phyloP scores from a whole-genome alignment of 352 stramenopile species.

The Globisporangium paddicum region DNA sequence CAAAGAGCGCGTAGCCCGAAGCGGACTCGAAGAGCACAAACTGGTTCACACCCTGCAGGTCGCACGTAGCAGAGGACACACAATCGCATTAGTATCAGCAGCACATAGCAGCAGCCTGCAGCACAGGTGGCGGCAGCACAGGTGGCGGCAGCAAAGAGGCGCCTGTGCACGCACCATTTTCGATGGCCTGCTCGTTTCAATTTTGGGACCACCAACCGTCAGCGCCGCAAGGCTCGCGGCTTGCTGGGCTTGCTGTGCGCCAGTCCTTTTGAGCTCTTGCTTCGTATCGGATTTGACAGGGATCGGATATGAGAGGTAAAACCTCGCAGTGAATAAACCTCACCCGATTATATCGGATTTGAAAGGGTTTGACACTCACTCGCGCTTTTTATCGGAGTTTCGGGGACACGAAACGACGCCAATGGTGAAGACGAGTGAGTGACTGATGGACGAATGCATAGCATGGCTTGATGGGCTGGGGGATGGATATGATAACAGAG shows the following conservation, averaged over 20 bases:
- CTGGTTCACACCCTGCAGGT: constrained; percentile 57
- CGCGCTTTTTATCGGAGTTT: not conserved
- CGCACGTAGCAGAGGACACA: not conserved
- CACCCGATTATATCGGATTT: not conserved
- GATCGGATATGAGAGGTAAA: too few species aligned
- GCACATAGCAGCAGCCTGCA: not conserved
- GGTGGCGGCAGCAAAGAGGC: not conserved
- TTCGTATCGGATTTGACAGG: too few species aligned
- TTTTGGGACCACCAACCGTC: constrained; percentile 17
- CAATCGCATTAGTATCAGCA: not conserved
- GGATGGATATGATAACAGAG: not conserved
- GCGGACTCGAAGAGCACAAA: constrained; percentile 97
- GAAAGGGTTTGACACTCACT: not conserved
- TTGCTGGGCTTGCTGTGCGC: not conserved
- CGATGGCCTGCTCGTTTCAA: constrained; percentile 15
- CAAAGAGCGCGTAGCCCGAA: constrained; percentile 98
- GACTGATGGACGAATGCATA: not conserved
- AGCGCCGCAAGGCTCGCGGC: not conserved
- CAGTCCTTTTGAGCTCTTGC: constrained; percentile 12
- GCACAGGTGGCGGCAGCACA: not conserved
- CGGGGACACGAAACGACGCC: not conserved
- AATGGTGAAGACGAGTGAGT: not conserved
- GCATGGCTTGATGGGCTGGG: not conserved
- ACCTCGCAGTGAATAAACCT: not conserved
- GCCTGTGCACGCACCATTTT: constrained; percentile 16